phyloP scores from a whole-genome alignment of 148 eudicot genomes.

The Tetragonia tetragonoides region DNA sequence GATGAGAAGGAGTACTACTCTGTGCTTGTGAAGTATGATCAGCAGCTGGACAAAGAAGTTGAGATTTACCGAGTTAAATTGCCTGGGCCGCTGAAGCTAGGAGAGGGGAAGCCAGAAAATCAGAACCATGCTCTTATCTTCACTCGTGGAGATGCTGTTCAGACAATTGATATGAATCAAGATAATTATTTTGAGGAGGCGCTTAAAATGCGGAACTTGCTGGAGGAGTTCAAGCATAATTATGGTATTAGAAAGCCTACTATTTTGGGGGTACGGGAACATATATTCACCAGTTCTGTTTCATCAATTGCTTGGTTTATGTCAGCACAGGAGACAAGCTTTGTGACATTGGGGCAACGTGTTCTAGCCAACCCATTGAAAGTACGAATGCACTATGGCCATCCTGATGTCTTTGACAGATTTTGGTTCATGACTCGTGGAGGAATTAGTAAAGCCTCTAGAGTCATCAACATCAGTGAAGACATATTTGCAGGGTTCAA shows the following conservation, averaged over 20 bases:
- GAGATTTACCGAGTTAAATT: slow-evolving; percentile 83
- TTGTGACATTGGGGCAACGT: slow-evolving; percentile 96
- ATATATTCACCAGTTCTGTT: slow-evolving; percentile 87
- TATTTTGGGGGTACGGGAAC: slow-evolving; percentile 87
- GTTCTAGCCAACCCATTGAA: slow-evolving; percentile 91
- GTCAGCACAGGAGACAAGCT: slow-evolving; percentile 93
- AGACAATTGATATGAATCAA: slow-evolving; percentile 97
- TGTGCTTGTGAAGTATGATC: slow-evolving; percentile 93
- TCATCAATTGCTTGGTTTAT: slow-evolving; percentile 95
- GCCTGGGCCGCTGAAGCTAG: slow-evolving; percentile 91
- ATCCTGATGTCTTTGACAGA: slow-evolving; percentile 91
- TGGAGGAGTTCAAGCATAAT: slow-evolving; percentile 66
- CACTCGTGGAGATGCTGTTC: slow-evolving; percentile 92
- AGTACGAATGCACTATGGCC: slow-evolving; percentile 93
- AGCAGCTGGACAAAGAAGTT: slow-evolving; percentile 67
- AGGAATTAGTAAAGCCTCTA: slow-evolving; percentile 88
- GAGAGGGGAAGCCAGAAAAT: slow-evolving; percentile 97
- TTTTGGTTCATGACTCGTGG: slow-evolving; percentile 95
- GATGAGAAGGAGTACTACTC: slow-evolving; percentile 71
- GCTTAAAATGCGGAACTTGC: slow-evolving; percentile 79
- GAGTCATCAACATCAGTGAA: slow-evolving; percentile 87
- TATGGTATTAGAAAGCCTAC: slow-evolving; percentile 92
- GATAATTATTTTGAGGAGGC: slow-evolving; percentile 97
- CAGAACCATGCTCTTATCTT: slow-evolving; percentile 92
- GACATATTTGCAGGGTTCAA: slow-evolving; percentile 97